Evolutionary conservation across 768 basidiomycete genomes (phyloP).

Genomic region (Agaricus sinodeliciosus): DNA sequence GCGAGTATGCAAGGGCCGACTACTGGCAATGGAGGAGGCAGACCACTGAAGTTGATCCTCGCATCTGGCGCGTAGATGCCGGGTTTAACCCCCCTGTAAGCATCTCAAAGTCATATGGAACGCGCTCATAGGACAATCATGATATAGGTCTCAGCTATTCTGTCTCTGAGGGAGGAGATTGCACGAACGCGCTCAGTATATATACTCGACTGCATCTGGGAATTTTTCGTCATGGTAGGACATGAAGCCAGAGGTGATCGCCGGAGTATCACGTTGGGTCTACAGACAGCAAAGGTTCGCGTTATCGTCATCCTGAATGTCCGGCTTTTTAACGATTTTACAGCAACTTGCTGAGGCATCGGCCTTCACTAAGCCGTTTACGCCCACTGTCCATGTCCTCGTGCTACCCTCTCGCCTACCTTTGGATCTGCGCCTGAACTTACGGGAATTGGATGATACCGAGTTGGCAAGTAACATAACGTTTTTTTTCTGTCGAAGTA

Average conservation of each 20-base stretch:
- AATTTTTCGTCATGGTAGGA: conserved; percentile 72
- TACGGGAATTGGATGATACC: conserved; percentile 65
- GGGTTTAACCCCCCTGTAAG: conserved; percentile 33
- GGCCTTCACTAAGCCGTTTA: conserved; percentile 56
- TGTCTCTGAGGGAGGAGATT: conserved; percentile 34
- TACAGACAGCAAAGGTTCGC: conserved; percentile 50
- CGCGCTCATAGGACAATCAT: background rate
- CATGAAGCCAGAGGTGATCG: conserved; percentile 55
- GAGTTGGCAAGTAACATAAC: conserved; percentile 38
- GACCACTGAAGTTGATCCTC: conserved; percentile 35
- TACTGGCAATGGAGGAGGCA: conserved; percentile 72
- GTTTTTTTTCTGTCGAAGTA: background rate
- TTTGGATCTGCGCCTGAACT: conserved; percentile 56
- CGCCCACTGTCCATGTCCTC: conserved; percentile 67
- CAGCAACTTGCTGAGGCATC: conserved; percentile 49
- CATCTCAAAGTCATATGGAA: background rate
- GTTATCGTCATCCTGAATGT: background rate
- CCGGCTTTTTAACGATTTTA: background rate
- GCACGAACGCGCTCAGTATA: conserved; percentile 43
- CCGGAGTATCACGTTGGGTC: conserved; percentile 53
- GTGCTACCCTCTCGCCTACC: conserved; percentile 72
- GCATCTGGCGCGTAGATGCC: conserved; percentile 54
- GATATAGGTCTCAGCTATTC: conserved; percentile 40
- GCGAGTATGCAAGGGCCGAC: conserved; percentile 69
- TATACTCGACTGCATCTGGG: conserved; percentile 73